A percentile compares a stretch with the other conserved stretches of the same genome.
These are phyloP conservation scores for Hanseniaspora lachancei DNA, from an alignment of 805 yeast genomes.

Conservation along the genomic window DNA sequence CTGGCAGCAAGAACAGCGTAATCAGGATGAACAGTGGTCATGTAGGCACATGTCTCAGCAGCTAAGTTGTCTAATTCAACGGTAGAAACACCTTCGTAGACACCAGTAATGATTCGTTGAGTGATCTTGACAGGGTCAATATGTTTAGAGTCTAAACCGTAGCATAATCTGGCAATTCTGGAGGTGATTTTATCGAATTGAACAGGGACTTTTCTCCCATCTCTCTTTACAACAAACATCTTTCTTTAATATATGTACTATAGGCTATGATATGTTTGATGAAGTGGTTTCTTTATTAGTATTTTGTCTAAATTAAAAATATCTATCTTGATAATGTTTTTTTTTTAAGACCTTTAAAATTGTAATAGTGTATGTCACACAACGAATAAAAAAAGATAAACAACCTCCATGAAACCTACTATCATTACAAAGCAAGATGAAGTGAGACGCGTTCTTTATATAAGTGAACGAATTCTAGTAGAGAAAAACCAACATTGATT, in stretches of 20 bases:
- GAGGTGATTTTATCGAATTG: conserved; percentile 96
- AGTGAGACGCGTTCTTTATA: too few relatives aligned
- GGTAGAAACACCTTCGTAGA: conserved; percentile 93
- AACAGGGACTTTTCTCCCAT: conserved; percentile 88
- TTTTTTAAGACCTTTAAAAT: too few relatives aligned
- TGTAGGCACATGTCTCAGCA: conserved; percentile 93
- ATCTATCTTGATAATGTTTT: too few relatives aligned
- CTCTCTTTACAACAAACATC: conserved; percentile 83
- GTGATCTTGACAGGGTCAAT: conserved; percentile 94
- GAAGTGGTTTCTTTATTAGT: too few relatives aligned
- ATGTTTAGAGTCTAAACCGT: conserved; percentile 81
- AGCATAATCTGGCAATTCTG: conserved; percentile 81
- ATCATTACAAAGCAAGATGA: too few relatives aligned
- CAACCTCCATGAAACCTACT: too few relatives aligned
- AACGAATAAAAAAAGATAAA: neutral
- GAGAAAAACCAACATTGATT: too few relatives aligned
- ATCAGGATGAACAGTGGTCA: conserved; percentile 98
- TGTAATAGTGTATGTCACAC: too few relatives aligned
- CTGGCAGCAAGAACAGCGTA: conserved; percentile 91
- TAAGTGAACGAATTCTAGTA: too few relatives aligned
- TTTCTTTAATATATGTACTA: neutral
- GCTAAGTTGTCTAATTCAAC: conserved; percentile 72
- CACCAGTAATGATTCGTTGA: conserved; percentile 89
- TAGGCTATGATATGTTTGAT: neutral
- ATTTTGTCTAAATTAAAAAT: too few relatives aligned